These are phyloP conservation scores for Parascedosporium putredinis DNA, from an alignment of 2,329 filamentous ascomycete genomes.

Conservation along the genomic window DNA sequence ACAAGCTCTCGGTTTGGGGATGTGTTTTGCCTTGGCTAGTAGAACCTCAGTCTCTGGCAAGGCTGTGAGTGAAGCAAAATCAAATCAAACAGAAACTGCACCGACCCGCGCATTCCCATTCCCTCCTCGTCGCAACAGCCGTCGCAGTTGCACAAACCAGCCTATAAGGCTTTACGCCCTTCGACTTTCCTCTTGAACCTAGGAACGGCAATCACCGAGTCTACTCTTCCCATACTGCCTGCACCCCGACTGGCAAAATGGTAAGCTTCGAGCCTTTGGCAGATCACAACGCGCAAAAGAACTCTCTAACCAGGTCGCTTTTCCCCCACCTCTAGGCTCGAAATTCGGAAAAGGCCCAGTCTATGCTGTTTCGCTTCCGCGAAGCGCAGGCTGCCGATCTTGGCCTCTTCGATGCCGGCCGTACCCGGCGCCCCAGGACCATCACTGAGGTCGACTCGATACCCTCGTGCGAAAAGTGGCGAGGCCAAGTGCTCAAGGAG, in stretches of 20 bases:
- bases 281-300: neutral
- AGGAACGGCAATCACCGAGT: neutral
- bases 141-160: too few species aligned
- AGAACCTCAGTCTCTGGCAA: too few species aligned
- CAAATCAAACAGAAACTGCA: too few species aligned
- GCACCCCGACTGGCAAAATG: slow-evolving; percentile 8
- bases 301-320: neutral
- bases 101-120: too few species aligned
- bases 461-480: slow-evolving; percentile 91
- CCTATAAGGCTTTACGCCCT: too few species aligned
- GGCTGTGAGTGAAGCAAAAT: too few species aligned
- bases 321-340: slow-evolving; percentile 63
- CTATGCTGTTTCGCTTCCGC: slow-evolving; percentile 99
- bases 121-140: too few species aligned
- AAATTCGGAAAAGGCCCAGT: slow-evolving; percentile 97
- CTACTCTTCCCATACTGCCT: neutral
- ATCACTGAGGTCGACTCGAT: slow-evolving; percentile 82
- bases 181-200: neutral
- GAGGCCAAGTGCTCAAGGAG: slow-evolving; percentile 92
- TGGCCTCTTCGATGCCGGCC: slow-evolving; percentile 87
- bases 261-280: neutral
- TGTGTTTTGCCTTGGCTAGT: too few species aligned
- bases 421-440: slow-evolving; percentile 78
- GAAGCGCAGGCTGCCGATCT: slow-evolving; percentile 93
- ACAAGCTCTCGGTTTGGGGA: too few species aligned